These are phyloP conservation scores for Zygoascus ofunaensis DNA, from an alignment of 805 yeast species.

Conservation along the genomic window DNA sequence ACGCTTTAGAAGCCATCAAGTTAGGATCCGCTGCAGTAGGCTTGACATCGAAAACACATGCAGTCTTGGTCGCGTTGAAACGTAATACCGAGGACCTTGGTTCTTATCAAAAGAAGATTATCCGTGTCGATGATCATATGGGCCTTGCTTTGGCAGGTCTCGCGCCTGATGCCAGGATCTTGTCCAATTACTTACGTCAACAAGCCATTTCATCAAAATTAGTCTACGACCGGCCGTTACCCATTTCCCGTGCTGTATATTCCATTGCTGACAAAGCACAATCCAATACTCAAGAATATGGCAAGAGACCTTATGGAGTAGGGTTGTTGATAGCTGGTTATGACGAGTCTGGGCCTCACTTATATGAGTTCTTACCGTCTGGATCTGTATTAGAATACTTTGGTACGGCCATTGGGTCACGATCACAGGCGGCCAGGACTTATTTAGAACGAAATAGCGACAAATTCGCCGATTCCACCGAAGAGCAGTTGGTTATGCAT, in stretches of 20 bases:
- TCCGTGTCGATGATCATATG: conserved; percentile 85
- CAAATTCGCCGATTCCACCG: conserved; percentile 46
- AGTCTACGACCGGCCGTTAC: conserved; percentile 77
- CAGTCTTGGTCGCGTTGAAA: conserved; percentile 87
- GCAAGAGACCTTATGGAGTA: conserved; percentile 96
- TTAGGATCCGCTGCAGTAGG: conserved; percentile 98
- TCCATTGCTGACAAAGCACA: conserved; percentile 95
- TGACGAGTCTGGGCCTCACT: conserved; percentile 81
- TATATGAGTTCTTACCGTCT: conserved; percentile 91
- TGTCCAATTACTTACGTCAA: conserved; percentile 80
- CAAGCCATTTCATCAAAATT: conserved; percentile 83
- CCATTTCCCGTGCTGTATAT: conserved; percentile 72
- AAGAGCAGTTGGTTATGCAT: conserved; percentile 70
- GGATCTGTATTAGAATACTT: conserved; percentile 86
- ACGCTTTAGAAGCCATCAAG: conserved; percentile 90
- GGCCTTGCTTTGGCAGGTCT: conserved; percentile 95
- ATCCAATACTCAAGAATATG: conserved; percentile 89
- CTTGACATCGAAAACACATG: conserved; percentile 73
- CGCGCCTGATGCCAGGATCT: conserved; percentile 95
- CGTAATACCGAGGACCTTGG: conserved; percentile 97
- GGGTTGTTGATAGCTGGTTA: conserved; percentile 84
- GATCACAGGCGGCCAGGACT: conserved; percentile 97
- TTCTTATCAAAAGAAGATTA: conserved; percentile 88
- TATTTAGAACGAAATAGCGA: conserved; percentile 82
- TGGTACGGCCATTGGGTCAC: conserved; percentile 95